Conservation (phyloP, 345 rosid genomes). For the Populus nigra region DNA sequence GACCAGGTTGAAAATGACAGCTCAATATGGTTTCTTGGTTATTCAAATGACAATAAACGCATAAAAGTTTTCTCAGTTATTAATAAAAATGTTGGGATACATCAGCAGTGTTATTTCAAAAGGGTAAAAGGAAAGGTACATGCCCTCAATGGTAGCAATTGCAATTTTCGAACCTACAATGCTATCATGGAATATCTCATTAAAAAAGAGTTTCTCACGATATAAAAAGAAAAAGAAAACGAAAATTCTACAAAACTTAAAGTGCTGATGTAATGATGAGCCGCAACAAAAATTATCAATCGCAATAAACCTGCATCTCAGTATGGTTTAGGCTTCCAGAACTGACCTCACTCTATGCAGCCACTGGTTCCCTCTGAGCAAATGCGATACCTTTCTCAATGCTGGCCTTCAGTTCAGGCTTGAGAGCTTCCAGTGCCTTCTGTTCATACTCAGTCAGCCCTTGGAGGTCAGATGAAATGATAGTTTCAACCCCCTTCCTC, state of each 20-base stretch:
- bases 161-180: conserved; percentile 25
- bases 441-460: conserved; percentile 76
- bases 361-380: conserved; percentile 55
- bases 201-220: conserved; percentile 1
- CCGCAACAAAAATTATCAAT: conserved; percentile 8
- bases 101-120: conserved; percentile 27
- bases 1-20: no score
- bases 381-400: conserved; percentile 82
- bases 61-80: no score
- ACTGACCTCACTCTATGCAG: conserved; percentile 36
- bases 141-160: conserved; percentile 5
- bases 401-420: conserved; percentile 76
- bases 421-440: conserved; percentile 77
- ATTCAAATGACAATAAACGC: no score
- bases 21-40: no score
- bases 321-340: neutral
- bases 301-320: neutral
- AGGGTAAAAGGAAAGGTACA: conserved; percentile 7
- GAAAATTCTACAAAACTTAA: conserved; percentile 36
- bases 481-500: conserved; percentile 74
- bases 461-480: conserved; percentile 64
- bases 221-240: conserved; percentile 8
- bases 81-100: neutral
- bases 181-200: conserved; percentile 7
- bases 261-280: conserved; percentile 17